Conservation (phyloP, 2,329 filamentous ascomycete genomes). For the Hymenoscyphus salicellus region DNA sequence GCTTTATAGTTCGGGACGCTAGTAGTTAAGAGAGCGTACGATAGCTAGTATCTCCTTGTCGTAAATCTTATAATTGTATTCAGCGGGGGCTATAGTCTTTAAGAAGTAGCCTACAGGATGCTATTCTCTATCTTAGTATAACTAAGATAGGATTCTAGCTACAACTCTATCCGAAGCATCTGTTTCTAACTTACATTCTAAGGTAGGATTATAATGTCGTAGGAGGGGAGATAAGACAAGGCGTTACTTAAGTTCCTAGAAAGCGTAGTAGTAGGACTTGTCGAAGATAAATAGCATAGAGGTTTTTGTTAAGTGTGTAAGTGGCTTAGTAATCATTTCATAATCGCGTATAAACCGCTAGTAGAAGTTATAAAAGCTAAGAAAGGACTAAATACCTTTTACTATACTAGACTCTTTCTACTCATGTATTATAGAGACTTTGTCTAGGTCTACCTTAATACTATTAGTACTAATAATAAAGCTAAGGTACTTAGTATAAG, state of each 20-base stretch:
- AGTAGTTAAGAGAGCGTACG: background rate
- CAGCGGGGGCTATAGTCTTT: no score
- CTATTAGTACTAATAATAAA: no score
- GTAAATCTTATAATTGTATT: no score
- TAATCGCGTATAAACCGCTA: background rate
- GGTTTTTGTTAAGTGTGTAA: background rate
- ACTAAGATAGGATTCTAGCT: no score
- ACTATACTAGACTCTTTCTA: background rate
- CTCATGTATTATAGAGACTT: background rate
- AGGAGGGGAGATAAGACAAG: background rate
- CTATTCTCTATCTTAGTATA: no score
- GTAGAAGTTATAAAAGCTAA: conserved; percentile 3
- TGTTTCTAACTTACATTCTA: background rate
- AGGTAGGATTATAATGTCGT: no score
- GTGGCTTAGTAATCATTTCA: background rate
- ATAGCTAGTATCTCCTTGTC: no score
- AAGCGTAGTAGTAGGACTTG: background rate
- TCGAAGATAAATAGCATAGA: background rate
- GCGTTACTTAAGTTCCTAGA: background rate
- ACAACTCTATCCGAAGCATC: no score
- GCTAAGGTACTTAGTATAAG: no score
- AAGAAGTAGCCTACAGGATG: no score
- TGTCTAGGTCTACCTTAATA: background rate
- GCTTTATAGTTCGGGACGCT: no score
- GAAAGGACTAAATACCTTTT: background rate